These are phyloP conservation scores for Senecio squalidus DNA, from an alignment of 140 eudicot species.

Conservation along the genomic window DNA sequence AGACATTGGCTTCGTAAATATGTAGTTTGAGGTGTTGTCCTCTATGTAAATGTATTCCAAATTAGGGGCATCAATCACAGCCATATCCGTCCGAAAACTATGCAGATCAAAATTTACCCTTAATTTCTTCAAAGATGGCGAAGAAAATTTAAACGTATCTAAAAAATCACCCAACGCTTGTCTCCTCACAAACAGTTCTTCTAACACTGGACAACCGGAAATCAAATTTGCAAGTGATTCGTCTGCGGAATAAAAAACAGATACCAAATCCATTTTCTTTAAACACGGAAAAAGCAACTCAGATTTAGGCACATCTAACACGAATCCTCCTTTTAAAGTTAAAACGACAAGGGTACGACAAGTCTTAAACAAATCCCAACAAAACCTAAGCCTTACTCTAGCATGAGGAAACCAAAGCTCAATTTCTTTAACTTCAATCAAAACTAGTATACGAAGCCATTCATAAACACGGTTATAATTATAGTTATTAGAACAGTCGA, in stretches of 20 bases:
- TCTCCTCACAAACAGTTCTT: neutral
- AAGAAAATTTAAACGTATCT: neutral
- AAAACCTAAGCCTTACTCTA: neutral
- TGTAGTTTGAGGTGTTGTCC: neutral
- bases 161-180: neutral
- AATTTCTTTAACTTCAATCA: neutral
- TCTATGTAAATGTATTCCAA: slow-evolving; percentile 21
- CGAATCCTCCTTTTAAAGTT: neutral
- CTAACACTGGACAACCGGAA: neutral
- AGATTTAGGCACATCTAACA: neutral
- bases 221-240: neutral
- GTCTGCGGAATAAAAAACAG: neutral
- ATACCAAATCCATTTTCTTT: neutral
- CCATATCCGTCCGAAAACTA: neutral
- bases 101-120: neutral
- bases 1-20: neutral
- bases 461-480: neutral
- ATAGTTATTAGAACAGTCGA: neutral
- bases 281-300: neutral
- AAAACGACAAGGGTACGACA: slow-evolving; percentile 16
- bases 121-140: slow-evolving; percentile 19
- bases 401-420: slow-evolving; percentile 10
- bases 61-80: slow-evolving; percentile 20
- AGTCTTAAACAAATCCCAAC: slow-evolving; percentile 18
- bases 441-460: neutral